Evolutionary conservation across 1,284 basidiomycete species (phyloP).

Genomic region (Sparassis latifolia): DNA sequence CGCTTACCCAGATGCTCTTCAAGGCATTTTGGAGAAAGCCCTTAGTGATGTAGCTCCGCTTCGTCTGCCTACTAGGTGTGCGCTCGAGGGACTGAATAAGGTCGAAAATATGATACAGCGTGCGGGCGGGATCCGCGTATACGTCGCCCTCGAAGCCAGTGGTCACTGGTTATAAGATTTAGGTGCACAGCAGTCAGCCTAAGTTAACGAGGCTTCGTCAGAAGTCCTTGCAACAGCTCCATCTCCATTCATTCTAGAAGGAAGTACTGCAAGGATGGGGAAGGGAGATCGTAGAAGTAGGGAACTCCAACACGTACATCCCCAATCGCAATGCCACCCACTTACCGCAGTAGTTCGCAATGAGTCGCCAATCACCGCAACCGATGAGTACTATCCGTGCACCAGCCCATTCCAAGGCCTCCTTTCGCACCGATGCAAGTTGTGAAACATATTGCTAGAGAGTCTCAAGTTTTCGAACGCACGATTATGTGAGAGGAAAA

Average conservation of each 20-base stretch:
- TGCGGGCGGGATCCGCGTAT: conserved; percentile 53
- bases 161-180: conserved; percentile 27
- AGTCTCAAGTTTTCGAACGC: conserved; percentile 1
- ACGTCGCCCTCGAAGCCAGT: conserved; percentile 44
- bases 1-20: conserved; percentile 42
- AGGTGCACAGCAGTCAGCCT: no score
- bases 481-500: conserved; percentile 3
- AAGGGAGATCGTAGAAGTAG: no score
- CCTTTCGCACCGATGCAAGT: conserved; percentile 38
- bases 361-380: conserved; percentile 54
- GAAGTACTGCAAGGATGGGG: no score
- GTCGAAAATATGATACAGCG: conserved; percentile 45
- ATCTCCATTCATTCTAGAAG: no score
- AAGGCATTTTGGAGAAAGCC: conserved; percentile 28
- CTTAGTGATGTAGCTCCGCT: conserved; percentile 38
- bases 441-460: conserved; percentile 47
- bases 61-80: conserved; percentile 40
- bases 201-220: no score
- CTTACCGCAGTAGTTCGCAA: conserved; percentile 48
- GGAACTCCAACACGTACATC: no score
- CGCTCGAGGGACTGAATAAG: conserved; percentile 39
- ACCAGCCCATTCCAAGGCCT: conserved; percentile 35
- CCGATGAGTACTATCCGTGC: conserved; percentile 50
- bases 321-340: background rate
- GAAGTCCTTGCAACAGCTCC: no score